A percentile compares a stretch with the other conserved stretches of the same genome.
phyloP scores from a whole-genome alignment of 768 basidiomycete genomes.

The Guyanaporus albipodus region DNA sequence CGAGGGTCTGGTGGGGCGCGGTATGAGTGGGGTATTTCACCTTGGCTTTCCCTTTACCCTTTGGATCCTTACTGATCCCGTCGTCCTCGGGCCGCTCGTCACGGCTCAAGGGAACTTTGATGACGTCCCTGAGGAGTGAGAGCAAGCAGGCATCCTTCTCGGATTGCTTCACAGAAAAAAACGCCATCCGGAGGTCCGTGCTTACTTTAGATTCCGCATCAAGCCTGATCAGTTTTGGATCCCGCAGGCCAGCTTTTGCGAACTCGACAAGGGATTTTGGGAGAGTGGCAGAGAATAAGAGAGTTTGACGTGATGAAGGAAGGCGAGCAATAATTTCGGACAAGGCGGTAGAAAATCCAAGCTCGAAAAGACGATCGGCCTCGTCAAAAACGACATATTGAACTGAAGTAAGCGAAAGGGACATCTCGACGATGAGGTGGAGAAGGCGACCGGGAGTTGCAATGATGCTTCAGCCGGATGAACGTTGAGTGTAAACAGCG shows the following conservation, averaged over 20 bases:
- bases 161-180: constrained; percentile 85
- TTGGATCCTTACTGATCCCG: constrained; percentile 34
- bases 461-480: constrained; percentile 63
- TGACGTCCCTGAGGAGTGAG: constrained; percentile 79
- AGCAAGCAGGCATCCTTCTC: constrained; percentile 95
- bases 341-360: constrained; percentile 93
- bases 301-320: constrained; percentile 81
- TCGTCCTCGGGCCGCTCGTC: constrained; percentile 20
- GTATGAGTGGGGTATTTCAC: constrained; percentile 46
- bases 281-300: constrained; percentile 94
- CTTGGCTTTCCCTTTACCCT: constrained; percentile 49
- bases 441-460: constrained; percentile 96
- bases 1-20: constrained; percentile 84
- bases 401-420: constrained; percentile 79
- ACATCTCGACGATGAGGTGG: constrained; percentile 98
- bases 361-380: constrained; percentile 96
- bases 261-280: constrained; percentile 96
- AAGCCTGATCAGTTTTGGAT: constrained; percentile 93
- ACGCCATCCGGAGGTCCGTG: constrained; percentile 88
- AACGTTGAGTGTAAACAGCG: constrained; percentile 11
- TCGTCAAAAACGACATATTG: constrained; percentile 96
- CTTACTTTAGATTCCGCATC: constrained; percentile 97
- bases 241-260: constrained; percentile 92
- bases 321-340: constrained; percentile 90
- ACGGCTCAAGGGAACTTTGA: constrained; percentile 66